phyloP scores from a whole-genome alignment of 2,329 filamentous ascomycete species.

The Cordyceps fumosorosea region DNA sequence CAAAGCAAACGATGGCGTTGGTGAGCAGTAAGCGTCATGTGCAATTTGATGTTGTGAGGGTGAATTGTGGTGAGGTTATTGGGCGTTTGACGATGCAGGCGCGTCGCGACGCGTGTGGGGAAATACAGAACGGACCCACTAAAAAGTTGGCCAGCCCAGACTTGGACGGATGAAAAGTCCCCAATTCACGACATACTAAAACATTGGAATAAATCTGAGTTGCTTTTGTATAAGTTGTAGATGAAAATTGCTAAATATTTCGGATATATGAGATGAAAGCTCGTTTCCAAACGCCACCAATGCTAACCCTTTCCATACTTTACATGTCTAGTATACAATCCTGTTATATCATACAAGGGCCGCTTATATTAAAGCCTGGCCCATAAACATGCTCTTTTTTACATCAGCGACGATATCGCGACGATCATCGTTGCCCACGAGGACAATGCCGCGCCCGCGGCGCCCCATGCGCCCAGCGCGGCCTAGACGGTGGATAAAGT shows the following conservation, averaged over 20 bases:
- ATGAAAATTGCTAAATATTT: background rate
- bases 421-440: constrained; percentile 83
- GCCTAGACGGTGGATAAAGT: constrained; percentile 94
- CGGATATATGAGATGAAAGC: background rate
- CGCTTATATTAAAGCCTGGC: constrained; percentile 64
- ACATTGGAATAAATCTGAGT: background rate
- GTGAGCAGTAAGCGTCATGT: background rate
- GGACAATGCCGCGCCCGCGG: constrained; percentile 79
- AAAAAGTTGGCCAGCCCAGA: constrained; percentile 1
- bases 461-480: constrained; percentile 89
- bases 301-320: background rate
- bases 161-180: background rate
- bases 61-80: background rate
- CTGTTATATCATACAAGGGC: background rate
- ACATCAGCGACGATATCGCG: constrained; percentile 90
- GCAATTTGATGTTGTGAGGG: background rate
- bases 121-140: background rate
- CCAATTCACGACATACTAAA: background rate
- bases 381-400: constrained; percentile 79
- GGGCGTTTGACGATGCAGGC: background rate
- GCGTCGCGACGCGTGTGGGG: constrained; percentile 12
- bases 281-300: background rate
- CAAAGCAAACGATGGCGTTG: background rate
- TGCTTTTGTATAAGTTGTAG: background rate
- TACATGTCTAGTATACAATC: constrained; percentile 9